Evolutionary conservation across 2,329 filamentous ascomycete genomes (phyloP).

Genomic region (Cordyceps pruinosa): DNA sequence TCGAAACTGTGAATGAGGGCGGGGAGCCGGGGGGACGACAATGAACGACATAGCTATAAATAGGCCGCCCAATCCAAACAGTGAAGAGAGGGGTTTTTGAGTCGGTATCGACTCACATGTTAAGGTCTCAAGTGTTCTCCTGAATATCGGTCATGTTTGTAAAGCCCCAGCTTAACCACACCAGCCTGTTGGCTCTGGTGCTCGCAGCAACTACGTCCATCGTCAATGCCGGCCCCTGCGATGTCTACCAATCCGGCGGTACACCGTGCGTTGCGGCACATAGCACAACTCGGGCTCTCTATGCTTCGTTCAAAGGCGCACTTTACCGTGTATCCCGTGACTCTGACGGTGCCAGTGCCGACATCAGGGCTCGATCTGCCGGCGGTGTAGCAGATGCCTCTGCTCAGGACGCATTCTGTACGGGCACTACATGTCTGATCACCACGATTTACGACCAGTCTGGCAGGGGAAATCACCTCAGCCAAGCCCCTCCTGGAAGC

Average conservation of each 20-base stretch:
- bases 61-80: neutral
- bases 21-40: neutral
- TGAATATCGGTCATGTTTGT: neutral
- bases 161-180: neutral
- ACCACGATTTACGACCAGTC: constrained; percentile 62
- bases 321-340: constrained; percentile 54
- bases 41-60: neutral
- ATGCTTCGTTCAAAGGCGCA: constrained; percentile 42
- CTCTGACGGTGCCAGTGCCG: constrained; percentile 38
- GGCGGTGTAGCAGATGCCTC: constrained; percentile 57
- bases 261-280: constrained; percentile 57
- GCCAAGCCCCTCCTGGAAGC: constrained; percentile 50
- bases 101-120: neutral
- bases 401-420: constrained; percentile 55
- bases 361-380: constrained; percentile 44
- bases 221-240: constrained; percentile 49
- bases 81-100: neutral
- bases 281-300: constrained; percentile 56
- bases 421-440: constrained; percentile 55
- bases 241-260: constrained; percentile 49
- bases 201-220: constrained; percentile 19
- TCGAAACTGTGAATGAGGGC: neutral
- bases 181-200: neutral
- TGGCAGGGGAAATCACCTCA: constrained; percentile 54
- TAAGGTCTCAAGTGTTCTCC: neutral